Percentiles rank a stretch among this genome's conserved stretches.
Evolutionary conservation across 495 filamentous ascomycete genomes (phyloP).

Genomic region (Oidiodendron maius): DNA sequence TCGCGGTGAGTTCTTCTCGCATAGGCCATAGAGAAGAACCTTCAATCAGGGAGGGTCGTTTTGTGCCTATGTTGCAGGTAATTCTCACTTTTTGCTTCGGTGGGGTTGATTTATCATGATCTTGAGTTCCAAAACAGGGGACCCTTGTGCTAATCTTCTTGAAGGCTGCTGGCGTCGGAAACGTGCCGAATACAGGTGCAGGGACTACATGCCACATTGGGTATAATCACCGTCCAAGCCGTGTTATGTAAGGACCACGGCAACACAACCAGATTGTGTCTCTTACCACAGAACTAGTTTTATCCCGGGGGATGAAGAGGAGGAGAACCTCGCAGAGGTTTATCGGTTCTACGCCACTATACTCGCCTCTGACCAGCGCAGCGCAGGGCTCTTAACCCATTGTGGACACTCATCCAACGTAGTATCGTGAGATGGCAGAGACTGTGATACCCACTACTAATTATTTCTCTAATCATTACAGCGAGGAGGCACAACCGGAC

Average conservation of each 20-base stretch:
- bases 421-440: background rate
- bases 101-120: background rate
- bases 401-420: background rate
- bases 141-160: background rate
- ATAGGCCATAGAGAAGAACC: background rate
- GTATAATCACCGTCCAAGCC: background rate
- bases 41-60: background rate
- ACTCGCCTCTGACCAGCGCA: no score
- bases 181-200: background rate
- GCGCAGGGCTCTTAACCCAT: background rate
- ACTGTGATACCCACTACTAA: background rate
- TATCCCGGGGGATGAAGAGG: background rate
- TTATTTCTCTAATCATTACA: background rate
- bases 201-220: background rate
- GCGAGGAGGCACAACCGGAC: background rate
- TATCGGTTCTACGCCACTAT: no score
- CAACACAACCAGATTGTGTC: background rate
- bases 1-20: background rate
- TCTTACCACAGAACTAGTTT: background rate
- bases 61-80: background rate
- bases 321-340: background rate
- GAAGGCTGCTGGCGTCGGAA: background rate
- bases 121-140: background rate
- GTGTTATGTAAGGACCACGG: background rate
- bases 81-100: background rate